Conservation (phyloP, 2,329 filamentous ascomycete genomes). For the Orbilia quercus region DNA sequence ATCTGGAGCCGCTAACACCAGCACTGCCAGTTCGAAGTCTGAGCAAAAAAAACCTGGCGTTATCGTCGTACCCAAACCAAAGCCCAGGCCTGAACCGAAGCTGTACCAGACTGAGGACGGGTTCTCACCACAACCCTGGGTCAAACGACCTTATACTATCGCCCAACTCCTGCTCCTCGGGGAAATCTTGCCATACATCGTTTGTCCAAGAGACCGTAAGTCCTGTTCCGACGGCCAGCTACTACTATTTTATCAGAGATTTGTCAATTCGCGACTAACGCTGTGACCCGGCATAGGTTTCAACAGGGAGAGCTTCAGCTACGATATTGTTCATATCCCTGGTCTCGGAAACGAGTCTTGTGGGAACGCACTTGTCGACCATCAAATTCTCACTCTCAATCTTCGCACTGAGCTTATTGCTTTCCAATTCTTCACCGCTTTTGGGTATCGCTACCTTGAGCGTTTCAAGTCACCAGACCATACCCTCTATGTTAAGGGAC, state of each 20-base stretch:
- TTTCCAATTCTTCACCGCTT: conserved; percentile 51
- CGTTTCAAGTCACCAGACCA: conserved; percentile 51
- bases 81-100: conserved; percentile 31
- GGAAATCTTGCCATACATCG: conserved; percentile 46
- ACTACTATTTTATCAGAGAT: neutral
- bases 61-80: conserved; percentile 29
- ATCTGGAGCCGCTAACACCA: neutral
- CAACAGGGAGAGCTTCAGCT: conserved; percentile 46
- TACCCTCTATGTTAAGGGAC: conserved; percentile 39
- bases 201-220: conserved; percentile 53
- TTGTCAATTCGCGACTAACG: neutral
- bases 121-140: conserved; percentile 47
- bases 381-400: conserved; percentile 51
- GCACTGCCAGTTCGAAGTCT: conserved; percentile 3
- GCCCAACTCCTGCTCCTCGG: conserved; percentile 50
- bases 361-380: conserved; percentile 46
- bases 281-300: conserved; percentile 22
- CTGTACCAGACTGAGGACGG: conserved; percentile 49
- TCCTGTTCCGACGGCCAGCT: neutral
- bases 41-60: conserved; percentile 7
- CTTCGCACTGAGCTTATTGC: conserved; percentile 48
- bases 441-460: conserved; percentile 50
- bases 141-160: conserved; percentile 51
- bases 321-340: conserved; percentile 48
- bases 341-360: conserved; percentile 53